phyloP scores from a whole-genome alignment of 2,329 filamentous ascomycete species.

The Penicillium sp. region DNA sequence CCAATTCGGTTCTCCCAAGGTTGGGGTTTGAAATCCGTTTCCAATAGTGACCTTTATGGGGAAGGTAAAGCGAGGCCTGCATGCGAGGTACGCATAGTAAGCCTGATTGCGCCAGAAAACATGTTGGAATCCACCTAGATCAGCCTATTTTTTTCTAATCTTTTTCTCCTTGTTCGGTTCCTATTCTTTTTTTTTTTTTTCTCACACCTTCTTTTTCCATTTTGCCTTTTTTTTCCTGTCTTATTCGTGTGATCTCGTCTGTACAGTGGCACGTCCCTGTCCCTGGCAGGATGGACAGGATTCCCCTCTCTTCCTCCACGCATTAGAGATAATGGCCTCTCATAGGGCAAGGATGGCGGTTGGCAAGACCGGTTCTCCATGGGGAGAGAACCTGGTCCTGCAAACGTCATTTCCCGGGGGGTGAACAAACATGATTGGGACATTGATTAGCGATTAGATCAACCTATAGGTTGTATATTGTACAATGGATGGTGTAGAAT shows the following conservation, averaged over 20 bases:
- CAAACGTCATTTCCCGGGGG: conserved; percentile 19
- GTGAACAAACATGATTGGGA: conserved; percentile 7
- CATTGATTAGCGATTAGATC: neutral
- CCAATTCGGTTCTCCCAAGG: neutral
- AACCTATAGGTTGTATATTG: neutral
- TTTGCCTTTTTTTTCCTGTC: neutral
- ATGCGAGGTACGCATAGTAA: conserved; percentile 8
- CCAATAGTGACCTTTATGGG: neutral
- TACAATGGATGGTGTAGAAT: neutral
- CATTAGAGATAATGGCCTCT: neutral
- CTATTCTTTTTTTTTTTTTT: conserved; percentile 2
- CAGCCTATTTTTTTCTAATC: conserved; percentile 10
- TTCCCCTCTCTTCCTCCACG: conserved; percentile 7
- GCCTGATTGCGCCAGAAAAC: conserved; percentile 17
- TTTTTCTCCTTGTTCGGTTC: neutral
- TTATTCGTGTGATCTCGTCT: conserved; percentile 19
- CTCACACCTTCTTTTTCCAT: neutral
- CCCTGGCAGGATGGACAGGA: conserved; percentile 16
- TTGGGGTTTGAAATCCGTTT: neutral
- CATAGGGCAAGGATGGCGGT: conserved; percentile 8
- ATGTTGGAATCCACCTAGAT: conserved; percentile 9
- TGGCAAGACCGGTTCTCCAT: conserved; percentile 11
- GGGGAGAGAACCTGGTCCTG: neutral
- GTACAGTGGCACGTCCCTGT: conserved; percentile 21
- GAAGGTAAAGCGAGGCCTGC: conserved; percentile 23